Evolutionary conservation across 148 eudicot genomes (phyloP).

Genomic region (Rhododendron griersonianum): DNA sequence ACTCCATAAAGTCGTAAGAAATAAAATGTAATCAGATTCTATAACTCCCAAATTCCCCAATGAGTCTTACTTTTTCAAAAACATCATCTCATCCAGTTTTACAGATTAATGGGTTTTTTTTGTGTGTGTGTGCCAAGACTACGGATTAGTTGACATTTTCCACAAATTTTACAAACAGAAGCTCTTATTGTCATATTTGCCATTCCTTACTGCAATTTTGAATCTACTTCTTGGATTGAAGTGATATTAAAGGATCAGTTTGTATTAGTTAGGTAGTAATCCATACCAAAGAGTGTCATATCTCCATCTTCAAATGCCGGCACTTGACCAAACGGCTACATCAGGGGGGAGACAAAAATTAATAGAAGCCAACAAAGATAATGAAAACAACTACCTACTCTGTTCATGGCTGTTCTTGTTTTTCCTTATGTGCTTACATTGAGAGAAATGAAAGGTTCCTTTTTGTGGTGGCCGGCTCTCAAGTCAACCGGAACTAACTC

Average conservation of each 20-base stretch:
- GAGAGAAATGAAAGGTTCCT: constrained; percentile 27
- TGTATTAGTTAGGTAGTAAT: neutral
- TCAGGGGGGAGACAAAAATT: neutral
- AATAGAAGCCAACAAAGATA: neutral
- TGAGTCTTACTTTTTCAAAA: no score
- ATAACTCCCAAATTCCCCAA: no score
- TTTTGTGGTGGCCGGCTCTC: constrained; percentile 29
- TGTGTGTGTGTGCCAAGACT: neutral
- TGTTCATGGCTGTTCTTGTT: neutral
- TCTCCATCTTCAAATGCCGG: constrained; percentile 50
- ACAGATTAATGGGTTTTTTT: no score
- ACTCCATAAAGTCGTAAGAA: no score
- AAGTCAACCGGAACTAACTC: constrained; percentile 37
- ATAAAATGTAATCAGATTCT: no score
- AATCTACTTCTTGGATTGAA: no score
- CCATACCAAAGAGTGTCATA: constrained; percentile 36
- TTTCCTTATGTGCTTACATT: constrained; percentile 13
- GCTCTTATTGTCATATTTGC: no score
- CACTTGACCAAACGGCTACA: constrained; percentile 47
- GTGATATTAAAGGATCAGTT: no score
- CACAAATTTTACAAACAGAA: no score
- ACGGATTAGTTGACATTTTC: no score
- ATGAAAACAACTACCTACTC: neutral
- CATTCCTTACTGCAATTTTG: no score
- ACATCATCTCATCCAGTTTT: no score